Evolutionary conservation across 2,329 filamentous ascomycete species (phyloP).

Genomic region (Mycosphaerella arachidis): DNA sequence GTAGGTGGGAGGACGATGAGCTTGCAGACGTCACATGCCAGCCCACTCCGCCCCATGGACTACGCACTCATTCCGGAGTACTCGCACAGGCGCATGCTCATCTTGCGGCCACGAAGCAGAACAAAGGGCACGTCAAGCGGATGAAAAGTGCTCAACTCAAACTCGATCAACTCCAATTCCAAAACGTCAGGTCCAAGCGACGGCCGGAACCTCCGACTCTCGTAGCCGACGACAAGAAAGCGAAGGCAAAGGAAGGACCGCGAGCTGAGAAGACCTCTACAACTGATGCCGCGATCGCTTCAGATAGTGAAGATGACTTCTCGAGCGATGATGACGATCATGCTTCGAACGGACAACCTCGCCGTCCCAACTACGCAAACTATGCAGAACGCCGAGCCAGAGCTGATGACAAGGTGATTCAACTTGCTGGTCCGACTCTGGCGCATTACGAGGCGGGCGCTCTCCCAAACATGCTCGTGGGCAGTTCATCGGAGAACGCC

Average conservation of each 20-base stretch:
- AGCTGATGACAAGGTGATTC: neutral
- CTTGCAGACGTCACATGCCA: slow-evolving; percentile 1
- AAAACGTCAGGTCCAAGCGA: neutral
- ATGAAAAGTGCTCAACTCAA: neutral
- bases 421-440: neutral
- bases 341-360: neutral
- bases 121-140: neutral
- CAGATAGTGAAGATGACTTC: slow-evolving; percentile 19
- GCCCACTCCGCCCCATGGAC: neutral
- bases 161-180: neutral
- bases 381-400: slow-evolving; percentile 16
- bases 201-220: neutral
- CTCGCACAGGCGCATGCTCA: neutral
- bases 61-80: neutral
- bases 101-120: neutral
- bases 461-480: neutral
- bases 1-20: slow-evolving; percentile 11
- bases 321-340: slow-evolving; percentile 1
- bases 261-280: slow-evolving; percentile 8
- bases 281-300: slow-evolving; percentile 13
- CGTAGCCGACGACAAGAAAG: neutral
- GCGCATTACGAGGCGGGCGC: neutral
- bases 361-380: slow-evolving; percentile 6
- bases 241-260: neutral
- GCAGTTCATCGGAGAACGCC: slow-evolving; percentile 2